Base-by-base conservation (phyloP, 805 yeast genomes). In the Ogataea nakhonphanomensis region DNA sequence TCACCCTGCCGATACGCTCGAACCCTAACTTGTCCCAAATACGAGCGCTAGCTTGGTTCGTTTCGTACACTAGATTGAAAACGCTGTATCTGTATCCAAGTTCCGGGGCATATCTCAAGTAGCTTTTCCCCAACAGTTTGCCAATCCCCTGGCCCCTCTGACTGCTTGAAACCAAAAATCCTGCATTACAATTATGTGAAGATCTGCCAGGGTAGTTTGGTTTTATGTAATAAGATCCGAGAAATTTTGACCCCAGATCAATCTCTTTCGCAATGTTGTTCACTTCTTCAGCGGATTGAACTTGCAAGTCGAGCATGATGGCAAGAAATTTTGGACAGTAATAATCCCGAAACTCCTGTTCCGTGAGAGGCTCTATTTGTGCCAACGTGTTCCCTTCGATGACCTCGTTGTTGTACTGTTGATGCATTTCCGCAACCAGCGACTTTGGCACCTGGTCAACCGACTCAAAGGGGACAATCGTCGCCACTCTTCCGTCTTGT, bases 1-100 rank as follows among this genome's bases (percentile, higher is more conserved):
- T 80, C 10, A 90, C 69, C 11, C 69, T 65, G 0, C 97, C 97
- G 27, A 87, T 79, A 36, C 88, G 66, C 10, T 84, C 83, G 51
- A 89, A 90, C 2, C 95, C 95, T 20, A 90, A 69, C 1, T 67
- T 51, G 36, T 89, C 96, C 97, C 98, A 90, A 39, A 85, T 82
- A 53, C 66, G 72, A 52, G 70, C 59, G 53, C 95, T 84, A 3
- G 89, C 96, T 3, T 64, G 66, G 57, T 90, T 90, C 2, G 89
- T 80, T 35, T 71, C 93, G 57, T 82, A 90, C 0, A 90, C 98
- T 35, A 90, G 69, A 61, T 90, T 90, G 70, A 85, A 90, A 10
- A 90, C 91, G 6, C 91, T 81, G 54, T 86, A 86, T 5, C 72
- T 76, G 62, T 82, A 90, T 0, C 96, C 96, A 24, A 90, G 63